Conservation (phyloP, 768 basidiomycete genomes). For the Auriscalpium orientale region DNA sequence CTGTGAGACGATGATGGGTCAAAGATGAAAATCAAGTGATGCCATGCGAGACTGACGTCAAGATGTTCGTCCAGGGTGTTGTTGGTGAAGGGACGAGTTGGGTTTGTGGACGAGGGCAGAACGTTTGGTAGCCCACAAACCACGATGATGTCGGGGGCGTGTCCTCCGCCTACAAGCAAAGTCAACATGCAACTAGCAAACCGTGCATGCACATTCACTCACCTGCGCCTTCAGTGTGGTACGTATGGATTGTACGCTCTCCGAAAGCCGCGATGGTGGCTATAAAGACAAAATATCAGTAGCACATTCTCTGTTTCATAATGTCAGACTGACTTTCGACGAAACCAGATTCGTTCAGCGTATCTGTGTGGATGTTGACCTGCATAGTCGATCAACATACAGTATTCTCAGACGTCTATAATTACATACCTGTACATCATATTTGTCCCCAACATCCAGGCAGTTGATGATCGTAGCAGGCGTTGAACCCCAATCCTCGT, state of each 20-base stretch:
- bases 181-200: not conserved
- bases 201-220: not conserved
- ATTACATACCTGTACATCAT: constrained; percentile 79
- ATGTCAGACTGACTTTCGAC: constrained; percentile 66
- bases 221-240: constrained; percentile 96
- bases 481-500: constrained; percentile 96
- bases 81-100: constrained; percentile 82
- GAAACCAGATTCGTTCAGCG: constrained; percentile 94
- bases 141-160: constrained; percentile 98
- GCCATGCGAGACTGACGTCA: constrained; percentile 51
- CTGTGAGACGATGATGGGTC: constrained; percentile 31
- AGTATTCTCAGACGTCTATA: not conserved
- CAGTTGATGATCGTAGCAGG: constrained; percentile 74
- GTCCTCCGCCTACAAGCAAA: constrained; percentile 64
- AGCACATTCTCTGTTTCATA: not conserved
- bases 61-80: constrained; percentile 97
- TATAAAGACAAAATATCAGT: constrained; percentile 22
- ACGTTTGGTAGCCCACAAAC: constrained; percentile 88
- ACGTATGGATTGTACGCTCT: constrained; percentile 89
- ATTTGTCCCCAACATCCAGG: constrained; percentile 78
- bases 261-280: constrained; percentile 88
- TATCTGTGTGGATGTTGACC: constrained; percentile 96
- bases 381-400: constrained; percentile 19
- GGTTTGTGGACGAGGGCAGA: constrained; percentile 93
- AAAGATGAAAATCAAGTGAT: not conserved